Evolutionary conservation across 176 grass and related monocot species (phyloP).

Genomic region (Puya raimondii): DNA sequence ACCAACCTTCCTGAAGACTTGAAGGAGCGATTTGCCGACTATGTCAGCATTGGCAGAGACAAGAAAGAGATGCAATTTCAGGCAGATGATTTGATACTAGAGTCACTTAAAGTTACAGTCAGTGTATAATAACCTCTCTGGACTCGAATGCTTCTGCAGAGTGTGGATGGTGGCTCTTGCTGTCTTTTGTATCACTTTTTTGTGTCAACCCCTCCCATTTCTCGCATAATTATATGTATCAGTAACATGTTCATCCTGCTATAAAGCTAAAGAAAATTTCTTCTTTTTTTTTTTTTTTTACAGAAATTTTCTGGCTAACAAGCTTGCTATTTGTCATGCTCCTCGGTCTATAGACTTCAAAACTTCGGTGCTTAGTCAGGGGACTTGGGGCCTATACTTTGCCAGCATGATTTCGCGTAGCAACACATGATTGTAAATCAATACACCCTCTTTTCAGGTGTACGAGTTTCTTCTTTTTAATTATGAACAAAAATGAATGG

Average conservation of each 20-base stretch:
- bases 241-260: not conserved
- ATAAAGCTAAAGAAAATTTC: not conserved
- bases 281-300: too few species aligned
- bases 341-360: too few species aligned
- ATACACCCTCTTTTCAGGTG: too few species aligned
- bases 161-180: not conserved
- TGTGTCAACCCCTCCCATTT: not conserved
- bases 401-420: too few species aligned
- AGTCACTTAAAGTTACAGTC: conserved; percentile 25
- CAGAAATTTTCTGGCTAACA: too few species aligned
- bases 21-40: conserved; percentile 80
- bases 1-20: conserved; percentile 87
- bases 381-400: too few species aligned
- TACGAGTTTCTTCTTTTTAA: too few species aligned
- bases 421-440: too few species aligned
- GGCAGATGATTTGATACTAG: conserved; percentile 73
- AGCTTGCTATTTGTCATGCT: too few species aligned
- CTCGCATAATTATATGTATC: not conserved
- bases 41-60: conserved; percentile 50
- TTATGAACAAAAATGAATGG: too few species aligned
- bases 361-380: too few species aligned
- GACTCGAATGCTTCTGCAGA: not conserved
- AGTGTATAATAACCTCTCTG: not conserved
- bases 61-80: conserved; percentile 70
- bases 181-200: not conserved